Evolutionary conservation across 768 basidiomycete species (phyloP).

Genomic region (Serpula lacrymans): DNA sequence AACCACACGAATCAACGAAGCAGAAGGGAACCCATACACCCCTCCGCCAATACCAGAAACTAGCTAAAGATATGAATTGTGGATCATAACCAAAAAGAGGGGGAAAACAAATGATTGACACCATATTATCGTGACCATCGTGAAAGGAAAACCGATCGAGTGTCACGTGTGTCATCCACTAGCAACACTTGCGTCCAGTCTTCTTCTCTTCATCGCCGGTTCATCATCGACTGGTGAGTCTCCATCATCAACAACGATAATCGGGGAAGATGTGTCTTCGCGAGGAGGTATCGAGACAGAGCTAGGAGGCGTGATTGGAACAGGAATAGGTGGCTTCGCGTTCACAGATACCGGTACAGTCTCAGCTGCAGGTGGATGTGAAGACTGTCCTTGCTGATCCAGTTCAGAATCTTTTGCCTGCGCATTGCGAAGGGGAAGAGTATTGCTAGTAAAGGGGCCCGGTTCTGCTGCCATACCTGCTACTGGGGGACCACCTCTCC

Average conservation of each 20-base stretch:
- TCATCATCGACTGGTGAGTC: slow-evolving; percentile 52
- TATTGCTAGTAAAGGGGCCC: slow-evolving; percentile 46
- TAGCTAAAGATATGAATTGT: too few species aligned
- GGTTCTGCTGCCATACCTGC: slow-evolving; percentile 1
- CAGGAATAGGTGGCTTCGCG: slow-evolving; percentile 26
- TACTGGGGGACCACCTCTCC: slow-evolving; percentile 7
- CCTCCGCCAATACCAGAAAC: too few species aligned
- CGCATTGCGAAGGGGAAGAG: slow-evolving; percentile 27
- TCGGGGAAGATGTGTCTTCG: slow-evolving; percentile 45
- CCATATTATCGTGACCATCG: too few species aligned
- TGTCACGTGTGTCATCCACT: too few species aligned
- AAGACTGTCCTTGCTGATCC: slow-evolving; percentile 6
- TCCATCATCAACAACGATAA: slow-evolving; percentile 54
- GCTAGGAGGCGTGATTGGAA: slow-evolving; percentile 23
- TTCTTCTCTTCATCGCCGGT: slow-evolving; percentile 55
- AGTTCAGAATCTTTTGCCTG: too few species aligned
- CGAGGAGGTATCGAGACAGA: slow-evolving; percentile 9
- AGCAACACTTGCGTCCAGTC: slow-evolving; percentile 21
- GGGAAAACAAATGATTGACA: background rate
- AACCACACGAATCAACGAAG: background rate
- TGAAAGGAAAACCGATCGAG: too few species aligned
- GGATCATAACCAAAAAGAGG: background rate
- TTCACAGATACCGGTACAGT: slow-evolving; percentile 13
- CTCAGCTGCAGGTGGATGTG: slow-evolving; percentile 11
- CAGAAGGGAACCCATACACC: background rate